Percentiles rank a stretch among this genome's conserved stretches.
These are phyloP conservation scores for Fusarium albosuccineum DNA, from an alignment of 2,329 filamentous ascomycete genomes.

Conservation along the genomic window DNA sequence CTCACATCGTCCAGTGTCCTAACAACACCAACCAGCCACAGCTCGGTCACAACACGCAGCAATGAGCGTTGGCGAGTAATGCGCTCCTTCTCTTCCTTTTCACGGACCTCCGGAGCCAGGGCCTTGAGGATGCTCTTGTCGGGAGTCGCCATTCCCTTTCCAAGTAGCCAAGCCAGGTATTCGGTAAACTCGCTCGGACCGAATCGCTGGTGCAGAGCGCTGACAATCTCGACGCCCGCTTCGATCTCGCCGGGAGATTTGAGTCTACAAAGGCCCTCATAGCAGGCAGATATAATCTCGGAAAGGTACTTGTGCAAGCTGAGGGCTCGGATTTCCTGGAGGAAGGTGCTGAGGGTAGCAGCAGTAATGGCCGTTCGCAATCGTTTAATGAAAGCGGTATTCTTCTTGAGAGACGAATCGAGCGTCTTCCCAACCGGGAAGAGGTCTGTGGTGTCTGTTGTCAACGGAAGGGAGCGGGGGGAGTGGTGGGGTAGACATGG, in stretches of 20 bases:
- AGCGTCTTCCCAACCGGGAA: slow-evolving; percentile 83
- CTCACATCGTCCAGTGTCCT: slow-evolving; percentile 80
- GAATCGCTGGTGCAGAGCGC: slow-evolving; percentile 95
- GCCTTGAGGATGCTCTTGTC: slow-evolving; percentile 87
- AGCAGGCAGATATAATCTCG: slow-evolving; percentile 95
- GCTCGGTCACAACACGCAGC: slow-evolving; percentile 89
- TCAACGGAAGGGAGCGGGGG: slow-evolving; percentile 28
- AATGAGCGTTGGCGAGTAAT: slow-evolving; percentile 87
- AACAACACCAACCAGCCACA: slow-evolving; percentile 93
- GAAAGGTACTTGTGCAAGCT: slow-evolving; percentile 97
- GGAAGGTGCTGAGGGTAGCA: slow-evolving; percentile 83
- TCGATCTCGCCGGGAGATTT: slow-evolving; percentile 94
- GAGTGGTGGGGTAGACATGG: slow-evolving; percentile 32
- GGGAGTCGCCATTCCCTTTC: slow-evolving; percentile 89
- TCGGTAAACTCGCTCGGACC: slow-evolving; percentile 91
- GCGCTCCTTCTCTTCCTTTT: slow-evolving; percentile 96
- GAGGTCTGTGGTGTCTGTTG: slow-evolving; percentile 68
- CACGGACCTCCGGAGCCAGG: slow-evolving; percentile 83
- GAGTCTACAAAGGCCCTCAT: slow-evolving; percentile 91
- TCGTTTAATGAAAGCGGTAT: slow-evolving; percentile 97
- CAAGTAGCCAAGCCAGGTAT: slow-evolving; percentile 91
- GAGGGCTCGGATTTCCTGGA: slow-evolving; percentile 89
- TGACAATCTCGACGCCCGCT: slow-evolving; percentile 91
- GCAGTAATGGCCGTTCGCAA: slow-evolving; percentile 89
- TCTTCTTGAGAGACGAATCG: slow-evolving; percentile 97